Evolutionary conservation across 2,329 filamentous ascomycete species (phyloP), one percentile per base, ranked within the genome.

Genomic region (Ascosphaera aggregata): DNA sequence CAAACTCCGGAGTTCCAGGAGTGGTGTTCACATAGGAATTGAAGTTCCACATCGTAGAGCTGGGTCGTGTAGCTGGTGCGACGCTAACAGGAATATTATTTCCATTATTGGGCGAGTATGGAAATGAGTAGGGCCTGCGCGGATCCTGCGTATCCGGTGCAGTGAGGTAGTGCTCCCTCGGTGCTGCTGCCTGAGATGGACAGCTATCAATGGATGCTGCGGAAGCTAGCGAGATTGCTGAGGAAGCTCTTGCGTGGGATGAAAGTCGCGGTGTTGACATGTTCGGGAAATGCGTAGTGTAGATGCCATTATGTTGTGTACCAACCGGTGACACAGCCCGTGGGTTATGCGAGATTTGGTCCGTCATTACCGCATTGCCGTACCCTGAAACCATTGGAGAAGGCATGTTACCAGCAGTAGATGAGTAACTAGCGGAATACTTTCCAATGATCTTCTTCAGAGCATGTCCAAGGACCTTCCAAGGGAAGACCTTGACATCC

Each of bases 401-500:
- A 4, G 57, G 50, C 20, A 63, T 51, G 18, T 60, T 53, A 16
- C 56, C 52, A 40, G 72, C 71, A 16, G 71, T 76, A 31, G 73
- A 76, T n/a, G 72, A 71, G 52, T 76, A 76, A 53, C 70, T 76
- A 42, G 72, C 73, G 48, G 72, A 75, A 58, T 95, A 98, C 77
- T 98, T 98, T 51, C 81, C 76, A 54, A 98, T 92, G 51, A 98
- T 95, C 65, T 98, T 98, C 68, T 91, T 92, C 46, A 98, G 67
- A 0, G 89, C 86, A 43, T 74, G 70, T 37, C 72, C 71, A 35
- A 98, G 66, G 43, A 89, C 81, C 57, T 84, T 89, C 89, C 89
- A 98, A 3, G 84, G 78, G 52, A 95, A 98, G 9, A 95, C 89
- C 61, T 98, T 98, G 53, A 98, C 85, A 51, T 95, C 86, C 62